Conservation (phyloP, 768 basidiomycete genomes). For the Trametes cingulata region DNA sequence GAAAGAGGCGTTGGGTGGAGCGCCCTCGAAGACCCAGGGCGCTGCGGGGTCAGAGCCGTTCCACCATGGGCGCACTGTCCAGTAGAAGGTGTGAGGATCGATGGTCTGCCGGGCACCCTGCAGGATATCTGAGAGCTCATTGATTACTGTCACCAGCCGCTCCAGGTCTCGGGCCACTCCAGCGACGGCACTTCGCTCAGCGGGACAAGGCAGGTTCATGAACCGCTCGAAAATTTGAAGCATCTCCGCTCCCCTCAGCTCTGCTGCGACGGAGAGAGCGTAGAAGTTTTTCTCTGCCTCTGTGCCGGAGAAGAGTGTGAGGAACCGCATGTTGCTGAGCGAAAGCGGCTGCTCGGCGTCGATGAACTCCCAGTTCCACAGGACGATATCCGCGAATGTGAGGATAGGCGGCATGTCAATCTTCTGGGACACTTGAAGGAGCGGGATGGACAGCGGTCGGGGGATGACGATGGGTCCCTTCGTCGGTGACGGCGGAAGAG, state of each 20-base stretch:
- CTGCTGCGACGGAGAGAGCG: conserved; percentile 77
- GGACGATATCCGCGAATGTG: conserved; percentile 94
- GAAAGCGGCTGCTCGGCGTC: conserved; percentile 60
- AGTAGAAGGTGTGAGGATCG: conserved; percentile 88
- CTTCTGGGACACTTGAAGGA: conserved; percentile 70
- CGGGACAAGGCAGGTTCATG: conserved; percentile 68
- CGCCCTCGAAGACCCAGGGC: conserved; percentile 81
- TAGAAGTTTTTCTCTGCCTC: conserved; percentile 88
- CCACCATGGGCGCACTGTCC: conserved; percentile 90
- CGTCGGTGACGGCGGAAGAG: conserved; percentile 49
- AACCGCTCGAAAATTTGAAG: conserved; percentile 87
- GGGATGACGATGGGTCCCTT: conserved; percentile 61
- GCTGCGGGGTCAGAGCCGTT: conserved; percentile 74
- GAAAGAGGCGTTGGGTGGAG: conserved; percentile 49
- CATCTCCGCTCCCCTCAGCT: conserved; percentile 85
- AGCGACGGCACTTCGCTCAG: conserved; percentile 43
- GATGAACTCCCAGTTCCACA: conserved; percentile 84
- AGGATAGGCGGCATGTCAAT: conserved; percentile 91
- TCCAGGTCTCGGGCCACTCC: conserved; percentile 74
- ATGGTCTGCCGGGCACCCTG: conserved; percentile 67
- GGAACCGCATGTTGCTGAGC: conserved; percentile 71
- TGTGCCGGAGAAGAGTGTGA: conserved; percentile 79
- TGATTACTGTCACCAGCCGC: conserved; percentile 67
- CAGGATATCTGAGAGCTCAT: conserved; percentile 71
- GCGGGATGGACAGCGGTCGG: conserved; percentile 71